Evolutionary conservation across 306 rosid genomes (phyloP), one percentile per base, ranked within the genome.

Genomic region (Cyclanthera cordifolia): DNA sequence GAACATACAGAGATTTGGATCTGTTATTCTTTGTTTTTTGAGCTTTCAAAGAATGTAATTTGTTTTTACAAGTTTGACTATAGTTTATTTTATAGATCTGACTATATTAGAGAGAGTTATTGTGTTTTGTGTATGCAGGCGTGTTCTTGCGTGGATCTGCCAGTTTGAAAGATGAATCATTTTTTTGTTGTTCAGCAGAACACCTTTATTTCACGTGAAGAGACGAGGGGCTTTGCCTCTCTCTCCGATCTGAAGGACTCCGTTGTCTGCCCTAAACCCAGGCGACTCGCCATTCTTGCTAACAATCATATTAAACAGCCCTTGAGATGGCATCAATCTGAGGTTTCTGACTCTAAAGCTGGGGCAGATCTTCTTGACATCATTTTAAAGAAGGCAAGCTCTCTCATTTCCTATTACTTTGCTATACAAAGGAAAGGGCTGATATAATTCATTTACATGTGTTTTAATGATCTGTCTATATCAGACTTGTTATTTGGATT

Each of bases 281-380:
- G 93, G 19, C 85, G 95, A 30, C 85, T 90, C 2, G 95, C 90
- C 37, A 77, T 81, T 72, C 73, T 85, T 68, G 70, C 86, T 16
- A 85, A 75, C 69, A 47, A 68, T 78, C 76, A 77, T 21, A 46
- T 65, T 23, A 24, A 70, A 34, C 72, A 83, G 78, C 82, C 86
- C 61, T 72, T 84, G 56, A 79, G 89, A 74, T 84, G 82, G 90
- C 72, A 50, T 16, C 80, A 76, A 69, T 1, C 75, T 7, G 83
- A 80, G 74, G 14, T 48, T 13, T 72, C 47, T 47, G 75, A 72
- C 50, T 87, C 95, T 1, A 90, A 84, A 70, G 95, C 88, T 71
- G 95, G 83, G 84, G 88, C 90, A 59, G 95, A 88, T 78, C 87
- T 90, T 14, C 82, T 90, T 0, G 95, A 90, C 57, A 73, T 86